Percentiles rank a stretch among this genome's conserved stretches.
Conservation (phyloP, 2,329 filamentous ascomycete genomes). For the Colletotrichum eleusines region DNA sequence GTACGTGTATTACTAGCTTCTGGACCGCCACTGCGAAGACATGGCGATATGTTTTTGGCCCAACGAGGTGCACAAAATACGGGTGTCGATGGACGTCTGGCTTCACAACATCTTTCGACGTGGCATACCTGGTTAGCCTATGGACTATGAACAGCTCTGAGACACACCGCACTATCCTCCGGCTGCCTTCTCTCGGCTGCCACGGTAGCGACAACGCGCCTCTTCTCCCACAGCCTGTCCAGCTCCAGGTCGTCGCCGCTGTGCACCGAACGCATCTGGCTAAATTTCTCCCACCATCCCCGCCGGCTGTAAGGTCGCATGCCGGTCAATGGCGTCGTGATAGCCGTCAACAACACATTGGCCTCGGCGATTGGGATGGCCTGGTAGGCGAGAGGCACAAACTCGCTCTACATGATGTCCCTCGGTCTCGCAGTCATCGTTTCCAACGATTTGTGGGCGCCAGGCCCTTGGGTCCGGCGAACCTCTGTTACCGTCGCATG, state of each 20-base stretch:
- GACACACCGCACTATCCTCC: neutral
- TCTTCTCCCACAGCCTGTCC: neutral
- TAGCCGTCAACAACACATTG: too few species aligned
- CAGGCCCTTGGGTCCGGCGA: too few species aligned
- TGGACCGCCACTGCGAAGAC: neutral
- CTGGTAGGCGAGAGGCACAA: too few species aligned
- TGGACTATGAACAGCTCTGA: neutral
- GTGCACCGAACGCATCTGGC: too few species aligned
- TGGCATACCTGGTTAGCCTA: neutral
- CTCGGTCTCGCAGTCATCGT: too few species aligned
- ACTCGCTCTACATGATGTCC: too few species aligned
- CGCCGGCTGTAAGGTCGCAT: too few species aligned
- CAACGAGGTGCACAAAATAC: neutral
- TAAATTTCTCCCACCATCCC: too few species aligned
- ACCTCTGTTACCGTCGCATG: neutral
- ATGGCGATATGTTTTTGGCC: neutral
- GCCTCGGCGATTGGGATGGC: too few species aligned
- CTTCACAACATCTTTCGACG: neutral
- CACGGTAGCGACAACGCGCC: neutral
- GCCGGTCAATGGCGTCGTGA: too few species aligned
- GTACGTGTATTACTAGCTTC: slow-evolving; percentile 56
- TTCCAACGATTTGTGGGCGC: too few species aligned
- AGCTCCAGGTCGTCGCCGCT: slow-evolving; percentile 13
- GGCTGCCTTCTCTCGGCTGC: neutral
- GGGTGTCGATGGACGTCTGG: slow-evolving; percentile 1